Base-by-base conservation (phyloP, 176 grass and related monocot genomes). In the Paspalum notatum region DNA sequence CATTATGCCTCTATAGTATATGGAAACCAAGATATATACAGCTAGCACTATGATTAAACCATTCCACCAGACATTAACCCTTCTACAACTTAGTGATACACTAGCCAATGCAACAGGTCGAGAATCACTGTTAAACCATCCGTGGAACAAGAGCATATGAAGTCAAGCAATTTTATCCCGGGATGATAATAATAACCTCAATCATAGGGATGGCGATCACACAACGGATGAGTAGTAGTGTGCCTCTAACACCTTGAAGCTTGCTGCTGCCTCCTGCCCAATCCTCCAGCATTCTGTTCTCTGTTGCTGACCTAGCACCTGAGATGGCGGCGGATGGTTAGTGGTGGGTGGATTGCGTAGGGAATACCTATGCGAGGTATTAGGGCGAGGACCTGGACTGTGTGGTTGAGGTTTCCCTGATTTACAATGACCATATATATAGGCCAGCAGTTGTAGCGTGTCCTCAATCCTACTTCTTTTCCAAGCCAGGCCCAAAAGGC, bases 201-300 rank as follows among this genome's bases (percentile, higher is more conserved):
- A 39, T 93, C 80, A 21, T 56, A 66, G 9, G 1, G 66, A 77
- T 17, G 48, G 69, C 20, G 83, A 83, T 62, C 92, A 78, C 71
- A 83, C 71, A 66, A 86, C 86, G 11, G 96, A 95, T 0, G 86
- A 93, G 73, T 93, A 95, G 79, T 93, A 98, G 75, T 98, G 96
- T 57, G 86, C 83, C 84, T 98, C 96, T 49, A 95, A 60, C 84
- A 95, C 92, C 84, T 93, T 99, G 62, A 99, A 90, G 79, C 83
- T 90, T 5, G 84, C 82, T 13, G 86, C 92, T n/a, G 90, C 96
- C 76, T 99, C 88, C 79, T 99, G 90, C 10, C 84, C 92, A 39
- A 99, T 89, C 61, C 79, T 98, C 90, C 6, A 98, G 75, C 79
- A 98, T 79, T 85, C 89, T 85, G 92, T 88, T 38, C 81, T 79